Base-by-base conservation (phyloP, 2,329 filamentous ascomycete species). In the Aspergillus calidoustus region DNA sequence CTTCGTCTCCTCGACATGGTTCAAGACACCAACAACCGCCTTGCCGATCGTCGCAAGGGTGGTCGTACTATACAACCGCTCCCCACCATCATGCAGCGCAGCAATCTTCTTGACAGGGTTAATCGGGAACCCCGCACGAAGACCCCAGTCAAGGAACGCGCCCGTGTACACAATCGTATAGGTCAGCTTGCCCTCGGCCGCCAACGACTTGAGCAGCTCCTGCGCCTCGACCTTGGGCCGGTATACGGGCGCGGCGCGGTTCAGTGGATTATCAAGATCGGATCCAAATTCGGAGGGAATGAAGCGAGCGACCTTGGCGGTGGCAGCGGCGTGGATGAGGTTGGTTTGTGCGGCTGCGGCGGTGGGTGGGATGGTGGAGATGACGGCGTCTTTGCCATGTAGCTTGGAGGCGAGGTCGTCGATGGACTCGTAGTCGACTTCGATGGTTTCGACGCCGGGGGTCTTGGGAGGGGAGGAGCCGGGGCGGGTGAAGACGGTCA, bases 1-100 rank as follows among this genome's bases (percentile, higher is more conserved):
- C 71, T 80, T 81, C 0, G 86, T 87, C 69, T 84, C 80, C 2
- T 82, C 79, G 0, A 78, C 81, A 55, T 86, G 77, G 7, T 68
- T 60, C 1, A 87, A 71, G 1, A 86, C 74, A 0, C 80, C 82
- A 0, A 81, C 79, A 0, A 88, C 77, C 1, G 80, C 82, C 23
- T 81, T 74, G 0, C 72, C 85, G 17, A 87, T 69, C 1, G 78
- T 77, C 0, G 69, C 64, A 0, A 88, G 75, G 0, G 79, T 83
- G 0, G 85, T 85, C 9, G 78, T 59, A 53, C 79, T 83, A 70
- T 87, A 83, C 7, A 72, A 63, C 2, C 65, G 62, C 34, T 86
- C 76, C 0, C 87, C 86, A 1, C 81, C 82, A 61, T 87, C 82
- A 59, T 77, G 81, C 0, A 88, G 68, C 0, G 68, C 76, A 0